Evolutionary conservation across 2,329 filamentous ascomycete genomes (phyloP), one percentile per base, ranked within the genome.

Genomic region (Penicillium sp.): DNA sequence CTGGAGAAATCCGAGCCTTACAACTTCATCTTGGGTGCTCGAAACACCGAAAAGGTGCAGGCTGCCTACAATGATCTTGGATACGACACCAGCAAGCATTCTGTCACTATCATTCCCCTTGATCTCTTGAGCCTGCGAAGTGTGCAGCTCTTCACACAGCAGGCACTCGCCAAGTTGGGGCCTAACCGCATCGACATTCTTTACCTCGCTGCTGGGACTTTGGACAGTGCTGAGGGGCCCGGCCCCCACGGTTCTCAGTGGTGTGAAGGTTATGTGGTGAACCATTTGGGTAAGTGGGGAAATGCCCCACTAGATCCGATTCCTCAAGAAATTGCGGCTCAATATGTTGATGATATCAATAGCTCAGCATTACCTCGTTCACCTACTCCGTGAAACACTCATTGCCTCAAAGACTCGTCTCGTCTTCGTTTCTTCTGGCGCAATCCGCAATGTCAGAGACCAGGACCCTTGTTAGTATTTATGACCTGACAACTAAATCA

Each of bases 171-270:
- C 3, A 56, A 65, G 24, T 33, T 68, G 5, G 63, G 63, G 10
- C 48, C 48, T 6, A 48, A 60, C 3, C 55, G 57, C 14, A 31
- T 68, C 10, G 61, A 66, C 33, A 56, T 57, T 37, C 43, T 68
- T 2, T 68, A 65, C 53, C 53, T 68, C 1, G 44, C 53, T 26
- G 66, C 66, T 4, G 66, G 65, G 22, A 57, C 52, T 5, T n/a
- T 59, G 6, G 56, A 60, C 19, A 47, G 35, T 14, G 65, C 58
- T 3, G 58, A 59, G 9, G 62, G 63, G 3, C 63, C 63, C 0
- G 61, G 63, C 14, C 65, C 66, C 22, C 37, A 64, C 52, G 65
- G 66, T 10, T 68, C 66, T n/a, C 55, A 62, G 33, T 68, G 66
- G 66, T 66, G 65, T 29, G 54, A 58, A 24, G 53, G 58, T 1